These are phyloP conservation scores for Schrenkiella parvula DNA, from an alignment of 345 rosid species.

Conservation along the genomic window DNA sequence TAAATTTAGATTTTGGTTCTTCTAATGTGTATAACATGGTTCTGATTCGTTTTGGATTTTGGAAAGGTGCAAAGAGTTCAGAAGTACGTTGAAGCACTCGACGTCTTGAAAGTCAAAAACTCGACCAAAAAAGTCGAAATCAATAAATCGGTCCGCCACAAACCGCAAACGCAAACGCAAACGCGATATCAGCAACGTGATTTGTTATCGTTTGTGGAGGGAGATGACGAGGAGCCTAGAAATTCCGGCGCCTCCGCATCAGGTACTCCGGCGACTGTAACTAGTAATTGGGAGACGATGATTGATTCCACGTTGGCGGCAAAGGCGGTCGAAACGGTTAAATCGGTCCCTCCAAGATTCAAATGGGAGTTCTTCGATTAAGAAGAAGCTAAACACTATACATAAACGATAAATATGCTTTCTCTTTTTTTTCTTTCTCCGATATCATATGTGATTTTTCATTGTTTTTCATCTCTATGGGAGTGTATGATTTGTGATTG, in stretches of 20 bases:
- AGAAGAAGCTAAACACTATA: slow-evolving; percentile 28
- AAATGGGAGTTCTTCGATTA: slow-evolving; percentile 88
- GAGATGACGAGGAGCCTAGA: slow-evolving; percentile 36
- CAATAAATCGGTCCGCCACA: slow-evolving; percentile 40
- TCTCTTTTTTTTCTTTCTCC: neutral
- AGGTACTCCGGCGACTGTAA: slow-evolving; percentile 48
- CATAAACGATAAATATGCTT: slow-evolving; percentile 12
- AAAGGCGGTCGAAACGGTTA: slow-evolving; percentile 30
- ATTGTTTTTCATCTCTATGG: slow-evolving; percentile 3
- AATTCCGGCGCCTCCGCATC: slow-evolving; percentile 35
- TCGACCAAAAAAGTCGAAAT: slow-evolving; percentile 40
- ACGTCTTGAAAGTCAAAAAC: slow-evolving; percentile 73
- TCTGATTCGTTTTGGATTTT: neutral
- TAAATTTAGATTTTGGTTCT: neutral
- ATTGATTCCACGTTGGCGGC: slow-evolving; percentile 54
- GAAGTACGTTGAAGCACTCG: slow-evolving; percentile 82
- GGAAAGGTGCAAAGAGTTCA: slow-evolving; percentile 87
- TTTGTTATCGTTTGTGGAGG: slow-evolving; percentile 36
- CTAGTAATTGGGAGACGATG: slow-evolving; percentile 73
- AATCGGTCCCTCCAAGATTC: slow-evolving; percentile 61
- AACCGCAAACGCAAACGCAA: slow-evolving; percentile 31
- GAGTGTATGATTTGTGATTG: slow-evolving; percentile 26
- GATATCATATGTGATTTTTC: slow-evolving; percentile 16
- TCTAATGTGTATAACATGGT: neutral
- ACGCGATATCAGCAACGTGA: slow-evolving; percentile 24